phyloP scores from a whole-genome alignment of 331 rosid species.

The Acacia pycnantha region DNA sequence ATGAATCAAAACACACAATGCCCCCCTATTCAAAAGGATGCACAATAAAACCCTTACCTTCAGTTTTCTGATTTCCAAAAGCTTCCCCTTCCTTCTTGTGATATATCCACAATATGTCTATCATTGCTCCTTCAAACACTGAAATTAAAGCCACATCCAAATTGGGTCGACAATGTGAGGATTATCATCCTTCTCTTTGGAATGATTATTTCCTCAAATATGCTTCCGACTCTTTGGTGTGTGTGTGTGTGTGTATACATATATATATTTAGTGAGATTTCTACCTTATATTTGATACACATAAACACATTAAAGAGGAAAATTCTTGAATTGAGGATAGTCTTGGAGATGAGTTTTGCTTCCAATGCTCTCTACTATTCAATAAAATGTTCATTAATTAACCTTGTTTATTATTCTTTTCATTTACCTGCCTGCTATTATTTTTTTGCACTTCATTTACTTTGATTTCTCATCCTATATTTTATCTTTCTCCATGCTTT shows the following conservation, averaged over 20 bases:
- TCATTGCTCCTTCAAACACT: neutral
- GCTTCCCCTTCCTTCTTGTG: no score
- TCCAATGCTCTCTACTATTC: neutral
- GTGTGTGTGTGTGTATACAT: no score
- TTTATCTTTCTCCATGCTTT: no score
- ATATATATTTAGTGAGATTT: neutral
- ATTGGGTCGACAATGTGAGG: neutral
- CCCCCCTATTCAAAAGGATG: no score
- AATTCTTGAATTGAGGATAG: neutral
- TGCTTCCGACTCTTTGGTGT: conserved; percentile 7
- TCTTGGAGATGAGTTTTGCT: neutral
- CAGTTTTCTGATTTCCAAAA: no score
- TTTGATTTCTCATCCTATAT: no score
- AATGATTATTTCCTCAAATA: neutral
- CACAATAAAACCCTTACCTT: no score
- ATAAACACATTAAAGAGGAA: neutral
- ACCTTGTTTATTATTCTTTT: neutral
- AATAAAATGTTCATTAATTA: neutral
- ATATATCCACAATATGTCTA: neutral
- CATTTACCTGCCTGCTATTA: neutral
- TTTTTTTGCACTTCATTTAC: no score
- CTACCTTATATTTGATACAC: no score
- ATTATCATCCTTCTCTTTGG: neutral
- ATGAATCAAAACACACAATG: no score
- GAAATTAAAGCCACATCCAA: neutral